Base-by-base conservation (phyloP, 192 early-diverging fungal genomes). In the Ambispora gerdemannii region DNA sequence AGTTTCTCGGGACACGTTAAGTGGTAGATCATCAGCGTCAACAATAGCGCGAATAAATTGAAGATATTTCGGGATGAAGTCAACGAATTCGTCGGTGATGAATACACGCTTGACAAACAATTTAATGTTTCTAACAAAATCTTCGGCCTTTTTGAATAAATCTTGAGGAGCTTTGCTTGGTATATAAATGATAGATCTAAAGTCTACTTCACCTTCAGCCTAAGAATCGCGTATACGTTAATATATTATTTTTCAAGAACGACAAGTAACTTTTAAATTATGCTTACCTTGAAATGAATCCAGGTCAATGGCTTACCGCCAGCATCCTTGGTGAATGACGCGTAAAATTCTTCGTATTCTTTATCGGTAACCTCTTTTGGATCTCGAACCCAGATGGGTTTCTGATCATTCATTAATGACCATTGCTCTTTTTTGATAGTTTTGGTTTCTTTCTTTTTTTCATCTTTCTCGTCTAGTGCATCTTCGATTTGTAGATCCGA, bases 1-100 rank as follows among this genome's bases (percentile, higher is more conserved):
- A 7, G 95, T 96, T 81, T 99, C 97, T 64, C 97, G 89, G 4
- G 96, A 98, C 19, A 99, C 94, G 69, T 98, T 98, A 53, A 99
- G 81, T n/a, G 97, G 96, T 64, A 98, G 79, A 73, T 99, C 96
- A 76, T 98, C 95, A 1, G 92, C 90, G 81, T 99, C 97, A 13
- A 99, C 90, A 47, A 99, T 78, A 38, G 92, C 97, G 79, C 90
- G 89, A 73, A 99, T 67, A 80, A 99, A 99, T n/a, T 83, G 82
- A 25, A 98, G 84, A 87, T 89, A 99, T 65, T 88, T 84, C 50
- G 97, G 96, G 64, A 98, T 77, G 61, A 99, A 90, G 35, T 92
- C 91, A 17, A 67, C 33, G 38, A 89, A 82, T 34, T 97, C 96
- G 58, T 98, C 93, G 59, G 95, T 97, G 72, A 99, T 98, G 77